Conservation (phyloP, 2,329 filamentous ascomycete species). For the Laburnicola sp. region DNA sequence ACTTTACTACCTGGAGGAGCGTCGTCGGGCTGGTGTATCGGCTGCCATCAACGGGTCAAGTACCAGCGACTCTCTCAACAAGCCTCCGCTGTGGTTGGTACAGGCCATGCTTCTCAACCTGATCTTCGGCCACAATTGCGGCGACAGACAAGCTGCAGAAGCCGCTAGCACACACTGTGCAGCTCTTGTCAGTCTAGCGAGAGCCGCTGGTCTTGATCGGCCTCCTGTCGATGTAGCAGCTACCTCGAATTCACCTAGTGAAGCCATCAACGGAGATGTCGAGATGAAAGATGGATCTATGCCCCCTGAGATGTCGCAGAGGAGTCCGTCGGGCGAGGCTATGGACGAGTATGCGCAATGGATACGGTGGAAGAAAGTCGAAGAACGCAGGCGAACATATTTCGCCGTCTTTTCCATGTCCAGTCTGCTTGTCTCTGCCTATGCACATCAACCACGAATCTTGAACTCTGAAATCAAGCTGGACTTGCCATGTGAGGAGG, state of each 20-base stretch:
- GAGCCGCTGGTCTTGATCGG: slow-evolving; percentile 77
- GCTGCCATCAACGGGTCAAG: slow-evolving; percentile 59
- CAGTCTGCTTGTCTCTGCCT: slow-evolving; percentile 85
- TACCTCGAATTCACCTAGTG: slow-evolving; percentile 25
- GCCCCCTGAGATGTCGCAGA: slow-evolving; percentile 24
- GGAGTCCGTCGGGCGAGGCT: slow-evolving; percentile 51
- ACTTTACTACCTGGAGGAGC: slow-evolving; percentile 86
- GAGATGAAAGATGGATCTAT: slow-evolving; percentile 57
- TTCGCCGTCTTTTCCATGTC: slow-evolving; percentile 91
- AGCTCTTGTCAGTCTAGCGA: slow-evolving; percentile 84
- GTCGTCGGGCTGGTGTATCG: slow-evolving; percentile 79
- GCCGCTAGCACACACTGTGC: slow-evolving; percentile 92
- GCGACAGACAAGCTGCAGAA: slow-evolving; percentile 85
- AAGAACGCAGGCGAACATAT: slow-evolving; percentile 91
- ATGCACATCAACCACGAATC: slow-evolving; percentile 87
- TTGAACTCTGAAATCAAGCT: slow-evolving; percentile 92
- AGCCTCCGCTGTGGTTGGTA: slow-evolving; percentile 87
- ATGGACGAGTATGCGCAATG: slow-evolving; percentile 70
- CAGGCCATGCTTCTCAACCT: slow-evolving; percentile 97
- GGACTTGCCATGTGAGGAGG: slow-evolving; percentile 89
- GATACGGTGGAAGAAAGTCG: slow-evolving; percentile 83
- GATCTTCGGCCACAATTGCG: slow-evolving; percentile 92
- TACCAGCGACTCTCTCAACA: slow-evolving; percentile 64
- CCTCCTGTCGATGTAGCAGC: slow-evolving; percentile 40
- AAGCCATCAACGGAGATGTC: slow-evolving; percentile 57